These are phyloP conservation scores for Clonostachys sp. DNA, from an alignment of 2,329 filamentous ascomycete genomes.

Conservation along the genomic window DNA sequence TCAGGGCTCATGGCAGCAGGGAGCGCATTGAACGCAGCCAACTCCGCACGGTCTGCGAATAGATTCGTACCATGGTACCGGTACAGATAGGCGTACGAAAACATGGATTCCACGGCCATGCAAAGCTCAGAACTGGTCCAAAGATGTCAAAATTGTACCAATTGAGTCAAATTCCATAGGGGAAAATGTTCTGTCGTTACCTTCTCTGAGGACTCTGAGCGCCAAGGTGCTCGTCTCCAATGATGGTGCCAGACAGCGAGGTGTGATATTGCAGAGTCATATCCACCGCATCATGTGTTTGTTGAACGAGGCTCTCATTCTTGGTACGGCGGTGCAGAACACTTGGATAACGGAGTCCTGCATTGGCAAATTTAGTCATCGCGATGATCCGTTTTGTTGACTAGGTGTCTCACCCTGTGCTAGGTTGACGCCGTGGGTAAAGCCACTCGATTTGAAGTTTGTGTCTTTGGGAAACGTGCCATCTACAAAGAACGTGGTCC, in stretches of 20 bases:
- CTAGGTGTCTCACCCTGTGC: constrained; percentile 19
- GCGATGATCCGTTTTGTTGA: no score
- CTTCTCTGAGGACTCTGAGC: constrained; percentile 23
- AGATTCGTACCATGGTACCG: constrained; percentile 13
- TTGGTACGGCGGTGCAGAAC: constrained; percentile 26
- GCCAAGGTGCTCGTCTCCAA: constrained; percentile 26
- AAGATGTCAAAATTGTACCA: no score
- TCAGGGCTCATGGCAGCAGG: constrained; percentile 40
- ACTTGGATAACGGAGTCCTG: constrained; percentile 26
- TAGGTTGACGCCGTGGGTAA: constrained; percentile 29
- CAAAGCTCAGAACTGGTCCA: constrained; percentile 12
- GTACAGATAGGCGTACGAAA: constrained; percentile 16
- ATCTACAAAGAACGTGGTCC: constrained; percentile 23
- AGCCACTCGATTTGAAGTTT: constrained; percentile 15
- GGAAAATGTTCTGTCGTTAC: not conserved
- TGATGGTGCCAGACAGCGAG: constrained; percentile 27
- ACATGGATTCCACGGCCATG: constrained; percentile 17
- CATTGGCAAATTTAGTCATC: not conserved
- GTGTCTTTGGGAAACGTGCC: not conserved
- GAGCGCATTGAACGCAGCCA: constrained; percentile 46
- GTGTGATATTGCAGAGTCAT: constrained; percentile 25
- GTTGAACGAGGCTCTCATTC: constrained; percentile 20
- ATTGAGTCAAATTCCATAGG: no score
- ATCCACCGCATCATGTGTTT: constrained; percentile 23
- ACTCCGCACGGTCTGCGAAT: constrained; percentile 43